These are phyloP conservation scores for Botrytis elliptica DNA, from an alignment of 2,329 filamentous ascomycete genomes.

Conservation along the genomic window DNA sequence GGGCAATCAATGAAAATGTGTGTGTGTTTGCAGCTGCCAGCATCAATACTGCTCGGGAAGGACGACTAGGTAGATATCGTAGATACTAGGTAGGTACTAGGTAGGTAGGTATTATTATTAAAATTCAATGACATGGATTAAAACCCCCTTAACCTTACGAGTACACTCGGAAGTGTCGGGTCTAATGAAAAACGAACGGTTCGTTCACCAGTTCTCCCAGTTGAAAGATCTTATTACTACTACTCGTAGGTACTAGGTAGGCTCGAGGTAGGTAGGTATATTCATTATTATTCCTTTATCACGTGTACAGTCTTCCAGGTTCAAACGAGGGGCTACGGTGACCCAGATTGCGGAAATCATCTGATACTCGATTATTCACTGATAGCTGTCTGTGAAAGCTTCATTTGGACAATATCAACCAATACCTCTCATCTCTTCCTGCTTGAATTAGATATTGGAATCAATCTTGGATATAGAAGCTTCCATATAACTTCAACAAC, in stretches of 20 bases:
- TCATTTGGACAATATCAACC: not conserved
- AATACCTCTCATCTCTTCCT: not conserved
- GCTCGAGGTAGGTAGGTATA: too few species aligned
- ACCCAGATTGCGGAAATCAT: not conserved
- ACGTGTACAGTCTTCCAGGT: not conserved
- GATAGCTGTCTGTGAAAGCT: not conserved
- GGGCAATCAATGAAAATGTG: not conserved
- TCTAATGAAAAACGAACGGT: not conserved
- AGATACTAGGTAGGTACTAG: too few species aligned
- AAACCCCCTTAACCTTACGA: not conserved
- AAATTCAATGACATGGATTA: not conserved
- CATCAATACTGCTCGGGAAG: not conserved
- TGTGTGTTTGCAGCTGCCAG: not conserved
- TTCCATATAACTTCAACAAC: not conserved
- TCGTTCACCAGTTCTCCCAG: too few species aligned
- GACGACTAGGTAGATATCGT: too few species aligned
- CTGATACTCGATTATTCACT: not conserved
- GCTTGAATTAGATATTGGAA: not conserved
- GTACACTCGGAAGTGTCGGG: not conserved
- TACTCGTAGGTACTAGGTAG: too few species aligned
- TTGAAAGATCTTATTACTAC: too few species aligned
- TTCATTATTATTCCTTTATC: too few species aligned
- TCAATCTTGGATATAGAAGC: not conserved
- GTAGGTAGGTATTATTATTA: not conserved
- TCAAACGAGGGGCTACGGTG: constrained; percentile 9